These are phyloP conservation scores for Leccinum variicolor DNA, from an alignment of 768 basidiomycete genomes.

Conservation along the genomic window DNA sequence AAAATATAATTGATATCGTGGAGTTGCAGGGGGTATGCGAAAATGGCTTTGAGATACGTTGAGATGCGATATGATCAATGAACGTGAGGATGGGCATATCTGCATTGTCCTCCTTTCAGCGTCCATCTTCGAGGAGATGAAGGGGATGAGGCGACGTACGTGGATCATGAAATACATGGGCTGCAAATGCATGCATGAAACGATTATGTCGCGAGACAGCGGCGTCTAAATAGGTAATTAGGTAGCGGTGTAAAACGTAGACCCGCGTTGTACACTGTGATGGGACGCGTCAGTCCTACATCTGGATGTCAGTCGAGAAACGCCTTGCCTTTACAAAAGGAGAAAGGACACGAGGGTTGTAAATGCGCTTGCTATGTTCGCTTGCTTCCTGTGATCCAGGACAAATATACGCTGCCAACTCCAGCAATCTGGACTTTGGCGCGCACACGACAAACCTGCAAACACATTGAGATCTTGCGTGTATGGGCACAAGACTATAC, in stretches of 20 bases:
- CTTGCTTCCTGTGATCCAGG: constrained; percentile 63
- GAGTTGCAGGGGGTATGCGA: constrained; percentile 28
- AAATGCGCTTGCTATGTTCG: constrained; percentile 24
- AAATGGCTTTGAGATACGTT: constrained; percentile 15
- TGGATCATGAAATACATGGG: constrained; percentile 29
- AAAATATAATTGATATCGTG: constrained; percentile 24
- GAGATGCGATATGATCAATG: constrained; percentile 20
- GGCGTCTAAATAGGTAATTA: constrained; percentile 23
- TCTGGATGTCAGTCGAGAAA: background rate
- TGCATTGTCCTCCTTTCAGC: constrained; percentile 8
- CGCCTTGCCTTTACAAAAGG: constrained; percentile 25
- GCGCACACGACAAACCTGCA: constrained; percentile 72
- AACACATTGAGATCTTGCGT: constrained; percentile 6
- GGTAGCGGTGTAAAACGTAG: constrained; percentile 25
- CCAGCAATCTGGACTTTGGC: constrained; percentile 72
- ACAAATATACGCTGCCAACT: constrained; percentile 75
- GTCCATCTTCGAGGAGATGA: background rate
- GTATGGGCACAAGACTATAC: constrained; percentile 20
- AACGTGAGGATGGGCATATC: constrained; percentile 27
- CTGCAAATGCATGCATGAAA: constrained; percentile 20
- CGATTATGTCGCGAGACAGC: constrained; percentile 29
- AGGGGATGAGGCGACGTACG: constrained; percentile 8
- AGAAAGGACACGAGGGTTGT: background rate
- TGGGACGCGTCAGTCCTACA: constrained; percentile 1
- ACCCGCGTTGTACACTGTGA: constrained; percentile 27